These are phyloP conservation scores for Geranium brycei DNA, from an alignment of 345 rosid species.

Conservation along the genomic window DNA sequence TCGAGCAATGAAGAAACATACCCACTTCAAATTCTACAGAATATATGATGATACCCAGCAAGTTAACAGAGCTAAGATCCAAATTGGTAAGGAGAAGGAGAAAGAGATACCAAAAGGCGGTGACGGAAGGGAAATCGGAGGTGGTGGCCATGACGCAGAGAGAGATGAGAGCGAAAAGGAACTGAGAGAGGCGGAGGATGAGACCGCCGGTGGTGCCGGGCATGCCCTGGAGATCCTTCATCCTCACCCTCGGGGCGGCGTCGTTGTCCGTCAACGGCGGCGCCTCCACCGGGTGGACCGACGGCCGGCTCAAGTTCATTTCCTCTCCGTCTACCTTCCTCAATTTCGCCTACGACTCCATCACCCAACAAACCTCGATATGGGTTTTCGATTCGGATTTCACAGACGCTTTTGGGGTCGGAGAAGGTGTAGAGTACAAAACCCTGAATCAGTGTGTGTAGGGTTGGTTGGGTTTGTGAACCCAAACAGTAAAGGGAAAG, in stretches of 20 bases:
- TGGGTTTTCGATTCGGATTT: background rate
- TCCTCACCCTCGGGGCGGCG: constrained; percentile 36
- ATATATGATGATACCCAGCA: background rate
- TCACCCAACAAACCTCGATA: no score
- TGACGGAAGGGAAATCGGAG: constrained; percentile 46
- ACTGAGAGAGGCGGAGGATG: constrained; percentile 46
- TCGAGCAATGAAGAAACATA: no score
- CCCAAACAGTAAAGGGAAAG: no score
- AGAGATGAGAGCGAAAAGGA: constrained; percentile 41
- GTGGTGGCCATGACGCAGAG: constrained; percentile 63
- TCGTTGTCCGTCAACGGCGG: constrained; percentile 43
- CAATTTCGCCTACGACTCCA: background rate
- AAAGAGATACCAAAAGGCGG: constrained; percentile 53
- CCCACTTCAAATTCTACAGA: no score
- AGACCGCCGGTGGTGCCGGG: constrained; percentile 78
- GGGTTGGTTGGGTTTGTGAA: no score
- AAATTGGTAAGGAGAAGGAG: background rate
- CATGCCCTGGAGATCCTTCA: constrained; percentile 77
- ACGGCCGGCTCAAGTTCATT: constrained; percentile 51
- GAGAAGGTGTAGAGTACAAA: background rate
- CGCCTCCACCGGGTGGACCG: constrained; percentile 68
- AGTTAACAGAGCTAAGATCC: no score
- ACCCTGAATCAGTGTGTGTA: background rate
- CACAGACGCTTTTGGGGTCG: background rate
- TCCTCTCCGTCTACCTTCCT: no score